Evolutionary conservation across 2,329 filamentous ascomycete species (phyloP).

Genomic region (Aspergillus pseudotamarii): DNA sequence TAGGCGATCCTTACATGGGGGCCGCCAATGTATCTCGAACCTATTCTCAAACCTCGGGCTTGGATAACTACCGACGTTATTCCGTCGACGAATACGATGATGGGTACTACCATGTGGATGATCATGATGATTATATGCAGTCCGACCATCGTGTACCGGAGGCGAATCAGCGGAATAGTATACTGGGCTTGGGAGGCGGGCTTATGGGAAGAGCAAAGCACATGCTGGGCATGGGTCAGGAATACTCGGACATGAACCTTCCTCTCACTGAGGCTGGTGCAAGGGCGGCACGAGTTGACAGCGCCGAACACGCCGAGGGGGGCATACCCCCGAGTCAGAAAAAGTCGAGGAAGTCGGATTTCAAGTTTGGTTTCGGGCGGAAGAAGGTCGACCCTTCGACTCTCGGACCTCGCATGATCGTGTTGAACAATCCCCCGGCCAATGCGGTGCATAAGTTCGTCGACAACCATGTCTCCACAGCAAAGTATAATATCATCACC

Average conservation of each 20-base stretch:
- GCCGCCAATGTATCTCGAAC: conserved; percentile 43
- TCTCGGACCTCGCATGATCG: conserved; percentile 86
- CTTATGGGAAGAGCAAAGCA: conserved; percentile 86
- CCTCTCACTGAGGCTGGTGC: conserved; percentile 80
- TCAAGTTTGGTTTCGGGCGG: conserved; percentile 90
- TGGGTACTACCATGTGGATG: conserved; percentile 73
- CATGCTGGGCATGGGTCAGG: conserved; percentile 80
- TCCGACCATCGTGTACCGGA: conserved; percentile 54
- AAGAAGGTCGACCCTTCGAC: conserved; percentile 86
- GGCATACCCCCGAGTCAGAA: conserved; percentile 50
- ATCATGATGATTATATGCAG: conserved; percentile 59
- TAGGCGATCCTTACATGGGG: conserved; percentile 42
- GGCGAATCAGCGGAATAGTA: conserved; percentile 81
- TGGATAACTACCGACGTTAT: conserved; percentile 89
- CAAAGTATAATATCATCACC: conserved; percentile 92
- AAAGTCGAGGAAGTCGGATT: conserved; percentile 70
- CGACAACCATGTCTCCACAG: conserved; percentile 95
- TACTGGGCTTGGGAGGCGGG: conserved; percentile 82
- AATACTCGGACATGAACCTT: conserved; percentile 97
- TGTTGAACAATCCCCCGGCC: conserved; percentile 93
- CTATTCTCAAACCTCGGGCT: conserved; percentile 76
- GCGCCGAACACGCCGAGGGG: conserved; percentile 45
- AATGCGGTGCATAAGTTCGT: conserved; percentile 88
- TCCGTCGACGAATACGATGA: conserved; percentile 85
- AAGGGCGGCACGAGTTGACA: conserved; percentile 50